Percentiles rank a stretch among this genome's conserved stretches.
Conservation (phyloP, 306 rosid species). For the Trifolium fragiferum region DNA sequence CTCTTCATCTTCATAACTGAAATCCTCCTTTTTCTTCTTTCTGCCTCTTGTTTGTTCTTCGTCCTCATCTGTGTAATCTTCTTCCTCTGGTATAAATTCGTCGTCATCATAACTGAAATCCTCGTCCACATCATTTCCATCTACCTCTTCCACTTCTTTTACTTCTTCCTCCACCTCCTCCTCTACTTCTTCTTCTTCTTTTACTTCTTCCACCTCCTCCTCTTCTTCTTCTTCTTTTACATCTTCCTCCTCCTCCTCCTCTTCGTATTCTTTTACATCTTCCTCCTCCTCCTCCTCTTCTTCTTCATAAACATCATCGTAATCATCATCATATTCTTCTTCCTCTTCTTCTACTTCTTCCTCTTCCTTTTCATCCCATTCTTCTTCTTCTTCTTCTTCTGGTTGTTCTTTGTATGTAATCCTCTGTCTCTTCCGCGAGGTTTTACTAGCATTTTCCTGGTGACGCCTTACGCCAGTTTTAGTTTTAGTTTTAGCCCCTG, state of each 20-base stretch:
- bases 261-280: not conserved
- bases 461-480: slow-evolving; percentile 35
- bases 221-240: slow-evolving; percentile 41
- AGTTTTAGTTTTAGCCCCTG: slow-evolving; percentile 56
- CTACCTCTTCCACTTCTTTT: slow-evolving; percentile 43
- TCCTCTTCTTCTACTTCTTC: slow-evolving; percentile 10
- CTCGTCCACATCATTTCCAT: slow-evolving; percentile 59
- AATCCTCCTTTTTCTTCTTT: slow-evolving; percentile 61
- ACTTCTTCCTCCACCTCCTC: slow-evolving; percentile 35
- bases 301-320: not conserved
- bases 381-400: slow-evolving; percentile 43
- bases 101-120: slow-evolving; percentile 68
- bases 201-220: not conserved
- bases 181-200: not conserved
- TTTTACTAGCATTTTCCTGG: slow-evolving; percentile 39
- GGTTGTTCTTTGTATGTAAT: slow-evolving; percentile 13
- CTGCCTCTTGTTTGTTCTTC: slow-evolving; percentile 58
- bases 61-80: slow-evolving; percentile 66
- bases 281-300: not conserved
- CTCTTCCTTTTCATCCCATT: slow-evolving; percentile 36
- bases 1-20: slow-evolving; percentile 71
- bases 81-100: slow-evolving; percentile 79
- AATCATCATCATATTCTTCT: not conserved
- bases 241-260: slow-evolving; percentile 44
- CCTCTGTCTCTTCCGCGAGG: slow-evolving; percentile 44